Base-by-base conservation (phyloP, 129 eudicot species). In the Heracleum sosnowskyi region DNA sequence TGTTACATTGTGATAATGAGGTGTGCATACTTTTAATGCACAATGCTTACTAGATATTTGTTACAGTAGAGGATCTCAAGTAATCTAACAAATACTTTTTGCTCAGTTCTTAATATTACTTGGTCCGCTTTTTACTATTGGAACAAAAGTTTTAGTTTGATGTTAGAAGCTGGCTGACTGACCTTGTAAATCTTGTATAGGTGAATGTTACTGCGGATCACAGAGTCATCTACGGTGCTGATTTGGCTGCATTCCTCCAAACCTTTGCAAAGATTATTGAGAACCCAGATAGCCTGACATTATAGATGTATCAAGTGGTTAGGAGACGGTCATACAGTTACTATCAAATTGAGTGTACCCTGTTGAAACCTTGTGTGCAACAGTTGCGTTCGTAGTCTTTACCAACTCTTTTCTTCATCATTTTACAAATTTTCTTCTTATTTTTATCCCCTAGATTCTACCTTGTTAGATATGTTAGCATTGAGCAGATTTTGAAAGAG, bases 181-280 rank as follows among this genome's bases (percentile, higher is more conserved):
- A 68, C 29, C 22, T 63, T 81, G 63, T 40, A 37, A 75, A 37
- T 76, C 12, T 34, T n/a, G 83, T 79, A 82, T 82, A 93, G 98
- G 98, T 93, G 83, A 93, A 93, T 84, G 98, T 93, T 64, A 93
- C 97, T 55, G 98, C 97, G 44, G 98, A 93, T 85, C 97, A 93
- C 85, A 80, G 97, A 82, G 83, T 89, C 68, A 88, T 93, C 55
- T 93, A 93, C 82, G 97, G 97, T 46, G 98, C 97, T 11, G 98
- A 93, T 76, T 86, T 93, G 86, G 97, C 98, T 70, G 97, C 89
- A 46, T 93, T 93, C 91, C 95, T 93, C 76, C 87, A 93, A 64
- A 93, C 97, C 69, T 93, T 93, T 81, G 80, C 98, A 77, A 93
- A 89, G 88, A 91, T 93, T 76, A 78, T 91, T 82, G 87, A 85